Base-by-base conservation (phyloP, 352 stramenopile species). In the Phytophthora nicotianae region DNA sequence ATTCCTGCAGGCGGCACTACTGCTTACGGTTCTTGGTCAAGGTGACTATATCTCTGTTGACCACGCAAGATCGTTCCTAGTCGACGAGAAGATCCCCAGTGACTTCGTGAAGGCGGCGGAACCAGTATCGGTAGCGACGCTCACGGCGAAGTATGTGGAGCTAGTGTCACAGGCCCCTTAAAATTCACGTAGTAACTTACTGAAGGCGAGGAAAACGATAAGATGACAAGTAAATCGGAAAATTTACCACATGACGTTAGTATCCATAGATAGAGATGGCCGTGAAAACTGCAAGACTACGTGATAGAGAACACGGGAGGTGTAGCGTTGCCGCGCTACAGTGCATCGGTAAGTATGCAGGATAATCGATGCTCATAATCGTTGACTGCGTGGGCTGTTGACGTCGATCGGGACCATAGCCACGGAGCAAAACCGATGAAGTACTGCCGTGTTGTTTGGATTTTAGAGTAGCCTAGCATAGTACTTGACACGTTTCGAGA, bases 31-130 rank as follows among this genome's bases (percentile, higher is more conserved):
- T 9, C 32, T 81, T 5, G 58, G 64, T 29, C 21, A 72, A 50
- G 54, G 52, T 20, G 48, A 58, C 19, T 42, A 32, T 11, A 71
- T 77, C 32, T 63, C 55, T 24, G 51, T 68, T 9, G 53, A 62
- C 8, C 63, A 69, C 40, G 68, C 53, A 16, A 43, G 51, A 10
- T 65, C 61, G 27, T 83, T 83, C 42, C 24, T 83, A 0, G 37
- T 80, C 24, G 50, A 79, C 5, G 72, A 83, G 37, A 66, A 56
- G 40, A 77, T 83, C 48, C 75, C 72, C 0, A 42, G 17, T 14
- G 65, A 73, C 45, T 69, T 57, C 19, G 49, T 56, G 4, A 70
- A 71, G 46, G 17, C 59, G 2, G 20, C 29, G 42, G 17, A 55
- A 5, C 49, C 65, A 11, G 59, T 73, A 10, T 52, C 59, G 29